Evolutionary conservation across 495 filamentous ascomycete genomes (phyloP), one percentile per base, ranked within the genome.

Genomic region (Xylaria telfairii): DNA sequence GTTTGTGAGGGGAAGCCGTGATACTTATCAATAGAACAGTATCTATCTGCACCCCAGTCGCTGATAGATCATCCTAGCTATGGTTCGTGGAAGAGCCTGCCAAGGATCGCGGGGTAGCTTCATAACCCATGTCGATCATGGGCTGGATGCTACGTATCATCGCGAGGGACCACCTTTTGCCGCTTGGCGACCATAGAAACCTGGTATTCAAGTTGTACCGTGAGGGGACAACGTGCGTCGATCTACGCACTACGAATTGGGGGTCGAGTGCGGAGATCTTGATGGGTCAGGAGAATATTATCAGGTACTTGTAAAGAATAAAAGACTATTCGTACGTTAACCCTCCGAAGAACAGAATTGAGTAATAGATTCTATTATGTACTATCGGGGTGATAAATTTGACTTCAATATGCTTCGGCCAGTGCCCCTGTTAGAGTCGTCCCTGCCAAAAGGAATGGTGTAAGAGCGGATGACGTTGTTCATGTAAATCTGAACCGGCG

Each of bases 31-130:
- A 34, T 46, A 46, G 44, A 19, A 34, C 26, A 10, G 13, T 28
- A 19, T 34, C 28, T 30, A 57, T 30, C 46, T 37, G 51, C 32
- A 69, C 56, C 67, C 67, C 13, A 39, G 56, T 24, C 41, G 57
- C 47, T 13, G 21, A 56, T 12, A n/a, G 15, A 67, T 30, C n/a
- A 13, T 26, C 63, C 32, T 7, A 28, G 47, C n/a, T 42, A 28
- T 37, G 17, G 21, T 41, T 66, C 30, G 8, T 7, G 1, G 41
- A 17, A 30, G 37, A 28, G n/a, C 12, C 5, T 46, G 53, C n/a
- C 17, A 54, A 61, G 5, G 10, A 61, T 61, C 28, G 66, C 66
- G 66, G 66, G 66, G 53, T 69, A 62, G 56, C 41, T 62, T 53
- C 44, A 34, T 13, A 53, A 53, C 41, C 65, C 21, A 56, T 41